A percentile compares a stretch with the other conserved stretches of the same genome.
Evolutionary conservation across 139 green algal species (phyloP).

Genomic region (Trebouxia sp.): DNA sequence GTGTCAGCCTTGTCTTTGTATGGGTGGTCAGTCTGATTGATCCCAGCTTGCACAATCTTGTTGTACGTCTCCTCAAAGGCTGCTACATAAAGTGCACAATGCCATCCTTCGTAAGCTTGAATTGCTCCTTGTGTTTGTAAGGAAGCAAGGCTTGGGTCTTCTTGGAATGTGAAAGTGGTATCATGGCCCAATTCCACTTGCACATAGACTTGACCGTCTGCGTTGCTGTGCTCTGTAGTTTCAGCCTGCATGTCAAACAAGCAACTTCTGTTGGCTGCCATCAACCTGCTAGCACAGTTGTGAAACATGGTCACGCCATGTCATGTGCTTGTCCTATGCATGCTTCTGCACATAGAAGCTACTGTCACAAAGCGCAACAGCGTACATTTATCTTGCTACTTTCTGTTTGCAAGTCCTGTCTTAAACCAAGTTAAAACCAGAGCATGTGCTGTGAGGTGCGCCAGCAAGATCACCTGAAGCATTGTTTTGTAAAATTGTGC

Average conservation of each 20-base stretch:
- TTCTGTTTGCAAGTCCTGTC: too few species aligned
- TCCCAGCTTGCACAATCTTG: constrained; percentile 6
- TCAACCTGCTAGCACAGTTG: too few species aligned
- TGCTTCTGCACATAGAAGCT: too few species aligned
- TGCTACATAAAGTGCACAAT: background rate
- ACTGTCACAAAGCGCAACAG: too few species aligned
- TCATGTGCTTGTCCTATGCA: too few species aligned
- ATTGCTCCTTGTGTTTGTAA: background rate
- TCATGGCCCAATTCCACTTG: background rate
- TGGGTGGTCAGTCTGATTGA: constrained; percentile 18
- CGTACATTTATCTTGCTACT: too few species aligned
- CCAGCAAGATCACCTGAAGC: background rate
- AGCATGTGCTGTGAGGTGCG: too few species aligned
- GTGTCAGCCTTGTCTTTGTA: constrained; percentile 20
- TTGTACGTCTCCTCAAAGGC: background rate
- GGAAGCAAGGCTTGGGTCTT: background rate
- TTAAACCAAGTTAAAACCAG: too few species aligned
- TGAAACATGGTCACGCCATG: too few species aligned
- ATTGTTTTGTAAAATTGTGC: constrained; percentile 10
- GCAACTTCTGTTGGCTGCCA: too few species aligned
- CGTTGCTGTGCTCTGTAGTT: constrained; percentile 9
- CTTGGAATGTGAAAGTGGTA: background rate
- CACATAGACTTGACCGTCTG: background rate
- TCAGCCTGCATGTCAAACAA: background rate
- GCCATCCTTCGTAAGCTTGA: constrained; percentile 9